Evolutionary conservation across 345 rosid species (phyloP), one percentile per base, ranked within the genome.

Genomic region (Alliaria petiolata): DNA sequence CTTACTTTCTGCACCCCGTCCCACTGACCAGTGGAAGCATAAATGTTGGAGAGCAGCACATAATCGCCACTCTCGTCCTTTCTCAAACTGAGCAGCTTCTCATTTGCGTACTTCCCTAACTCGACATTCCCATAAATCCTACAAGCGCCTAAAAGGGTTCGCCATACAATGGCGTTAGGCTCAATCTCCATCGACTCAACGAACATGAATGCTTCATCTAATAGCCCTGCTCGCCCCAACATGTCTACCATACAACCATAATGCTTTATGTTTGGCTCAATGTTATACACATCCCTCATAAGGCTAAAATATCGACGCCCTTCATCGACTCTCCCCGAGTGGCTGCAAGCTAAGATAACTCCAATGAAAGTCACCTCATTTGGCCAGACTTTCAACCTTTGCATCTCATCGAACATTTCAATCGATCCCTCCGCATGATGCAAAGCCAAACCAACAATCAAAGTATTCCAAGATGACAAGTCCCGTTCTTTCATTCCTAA

Each of bases 161-260:
- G 78, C 95, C 88, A 85, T 11, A 86, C 77, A 58, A 85, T 76
- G 33, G 85, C 83, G 42, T 86, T 88, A 7, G 85, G 85, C 75
- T 83, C 79, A 66, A 85, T 76, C 43, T 80, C 67, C 95, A 89
- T 89, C 28, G 68, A 72, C 49, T 82, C 79, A 17, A 86, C 82
- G 53, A 88, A 83, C 55, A 79, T 70, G 63, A 82, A 82, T 39
- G 90, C 89, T 82, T 88, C 89, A 3, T 69, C 52, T 75, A 89
- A 76, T 16, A 78, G 74, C 76, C 88, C 90, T 53, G 90, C 86
- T 65, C 89, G 82, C 11, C 89, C 87, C 56, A 88, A 60, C 83
- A 88, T 58, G 62, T 88, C 93, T 52, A 86, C 86, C 90, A 88
- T 83, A 72, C 93, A 88, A 40, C 90, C 92, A 43, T 80, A 85